Base-by-base conservation (phyloP, 2,329 filamentous ascomycete genomes). In the Blastomyces parvus region DNA sequence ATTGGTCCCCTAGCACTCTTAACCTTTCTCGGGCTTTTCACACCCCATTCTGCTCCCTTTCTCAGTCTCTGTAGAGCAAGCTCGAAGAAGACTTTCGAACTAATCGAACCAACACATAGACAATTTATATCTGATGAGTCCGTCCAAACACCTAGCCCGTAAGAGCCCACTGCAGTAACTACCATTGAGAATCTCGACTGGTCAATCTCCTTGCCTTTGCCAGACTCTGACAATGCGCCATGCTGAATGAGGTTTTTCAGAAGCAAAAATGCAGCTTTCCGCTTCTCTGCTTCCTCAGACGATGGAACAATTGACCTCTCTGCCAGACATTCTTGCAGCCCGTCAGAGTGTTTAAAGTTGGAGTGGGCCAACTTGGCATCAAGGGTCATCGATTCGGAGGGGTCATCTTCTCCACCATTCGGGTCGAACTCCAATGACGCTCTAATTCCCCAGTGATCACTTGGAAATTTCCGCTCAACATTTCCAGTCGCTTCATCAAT, bases 91-190 rank as follows among this genome's bases (percentile, higher is more conserved):
- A 81, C 84, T 64, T 78, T 80, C 1, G 84, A 75, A 69, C 84
- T 84, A 63, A 87, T 84, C 27, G 82, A 79, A 1, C 86, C 85
- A 65, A 89, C 83, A 67, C 82, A 87, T 6, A 89, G 78, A 67
- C 85, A 86, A 72, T 89, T 85, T 7, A 89, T 79, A 67, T 88
- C 85, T 1, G 86, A 88, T 0, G 78, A 71, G 1, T 76, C 69
- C 1, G 82, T 84, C 84, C 86, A 88, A 2, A 86, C 82, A 11
- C 82, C 83, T 2, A 89, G 74, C 2, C 82, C 84, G 68, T 86
- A 88, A 0, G 86, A 88, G 0, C 86, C 87, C n/a, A 88, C 84
- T 0, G 86, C 80, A 6, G 84, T 78, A 8, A 88, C 69, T 0
- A 85, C 74, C 46, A 87, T 74, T 1, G 79, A 70, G 22, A 67